These are phyloP conservation scores for Agrocybe praecox DNA, from an alignment of 768 basidiomycete species.

Conservation along the genomic window DNA sequence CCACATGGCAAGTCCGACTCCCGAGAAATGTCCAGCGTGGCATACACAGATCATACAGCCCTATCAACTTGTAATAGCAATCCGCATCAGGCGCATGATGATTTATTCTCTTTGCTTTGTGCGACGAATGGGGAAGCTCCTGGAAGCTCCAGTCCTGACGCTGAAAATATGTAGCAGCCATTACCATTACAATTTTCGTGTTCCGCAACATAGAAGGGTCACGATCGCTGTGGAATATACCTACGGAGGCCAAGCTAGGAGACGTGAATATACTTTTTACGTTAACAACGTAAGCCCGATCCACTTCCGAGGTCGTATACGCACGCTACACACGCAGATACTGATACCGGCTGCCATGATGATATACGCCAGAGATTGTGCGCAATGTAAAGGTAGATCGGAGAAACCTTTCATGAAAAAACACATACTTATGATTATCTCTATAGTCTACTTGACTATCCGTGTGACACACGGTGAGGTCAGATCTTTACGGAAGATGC, in stretches of 20 bases:
- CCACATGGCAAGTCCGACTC: not conserved
- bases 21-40: not conserved
- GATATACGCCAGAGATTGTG: not conserved
- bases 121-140: too few relatives aligned
- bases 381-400: not conserved
- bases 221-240: too few relatives aligned
- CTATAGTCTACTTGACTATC: not conserved
- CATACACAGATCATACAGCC: not conserved
- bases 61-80: not conserved
- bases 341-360: not conserved
- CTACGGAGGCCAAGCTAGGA: too few relatives aligned
- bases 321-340: not conserved
- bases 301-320: too few relatives aligned
- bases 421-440: not conserved
- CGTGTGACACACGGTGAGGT: not conserved
- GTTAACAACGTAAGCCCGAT: too few relatives aligned
- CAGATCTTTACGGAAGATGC: not conserved
- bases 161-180: too few relatives aligned
- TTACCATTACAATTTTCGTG: too few relatives aligned
- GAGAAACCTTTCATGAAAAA: not conserved
- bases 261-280: too few relatives aligned
- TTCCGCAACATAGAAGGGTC: too few relatives aligned
- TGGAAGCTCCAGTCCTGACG: too few relatives aligned
- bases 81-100: not conserved
- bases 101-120: not conserved